Base-by-base conservation (phyloP, 352 stramenopile species). In the Phytophthora syringae region DNA sequence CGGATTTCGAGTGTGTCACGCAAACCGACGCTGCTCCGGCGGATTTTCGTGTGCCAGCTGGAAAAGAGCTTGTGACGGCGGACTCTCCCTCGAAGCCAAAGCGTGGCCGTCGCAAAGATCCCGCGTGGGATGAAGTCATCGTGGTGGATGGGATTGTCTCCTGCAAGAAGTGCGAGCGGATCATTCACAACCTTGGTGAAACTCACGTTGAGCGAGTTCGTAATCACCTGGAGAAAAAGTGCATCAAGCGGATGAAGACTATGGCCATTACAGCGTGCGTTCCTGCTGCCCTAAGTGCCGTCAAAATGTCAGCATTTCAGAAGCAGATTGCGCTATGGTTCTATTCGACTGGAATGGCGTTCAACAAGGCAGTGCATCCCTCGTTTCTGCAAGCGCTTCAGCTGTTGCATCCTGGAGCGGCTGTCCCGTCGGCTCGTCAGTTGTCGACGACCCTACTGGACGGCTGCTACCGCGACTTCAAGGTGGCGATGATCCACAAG, bases 141-240 rank as follows among this genome's bases (percentile, higher is more conserved):
- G 44, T 63, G 1, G 44, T 7, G n/a, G 45, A 51, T n/a, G 44
- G 25, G 7, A 32, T 63, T 5, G 55, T 55, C 1, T 55, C 55
- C 2, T 63, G 55, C 30, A 53, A 53, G 16, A 61, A 53, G 32
- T 61, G 42, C 42, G 43, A 53, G 32, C 37, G 39, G 28, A 63
- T 55, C 32, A 63, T 63, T 21, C 55, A 63, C 44, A 20, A 18
- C 6, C 15, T 34, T 18, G 44, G 44, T 1, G 21, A 63, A 12
- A 63, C 22, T 15, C 55, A 54, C 39, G 55, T 63, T 12, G 55
- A 63, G 27, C 44, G 44, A 5, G 24, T 55, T 5, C 44, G 24
- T 43, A 11, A 63, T 21, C 43, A 63, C 36, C 36, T 55, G 6
- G 18, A 32, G 5, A 49, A 50, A 10, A 63, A 63, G 16, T 54